Conservation (phyloP, 2,329 filamentous ascomycete genomes). For the Monosporascus sp. region DNA sequence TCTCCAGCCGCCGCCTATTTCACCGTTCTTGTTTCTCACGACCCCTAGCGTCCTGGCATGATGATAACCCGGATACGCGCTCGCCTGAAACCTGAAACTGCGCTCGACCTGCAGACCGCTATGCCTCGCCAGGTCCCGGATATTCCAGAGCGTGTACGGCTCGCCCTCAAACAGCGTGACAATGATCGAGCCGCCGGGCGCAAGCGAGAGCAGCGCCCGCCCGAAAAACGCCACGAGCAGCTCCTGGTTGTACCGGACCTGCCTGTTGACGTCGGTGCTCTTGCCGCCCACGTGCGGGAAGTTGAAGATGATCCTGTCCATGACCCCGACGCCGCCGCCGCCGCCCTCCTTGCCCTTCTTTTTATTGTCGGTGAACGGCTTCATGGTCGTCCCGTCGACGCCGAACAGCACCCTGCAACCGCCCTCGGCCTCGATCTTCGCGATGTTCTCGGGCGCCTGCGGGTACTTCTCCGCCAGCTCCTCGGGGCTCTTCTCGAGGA, state of each 20-base stretch:
- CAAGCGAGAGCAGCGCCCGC: conserved; percentile 46
- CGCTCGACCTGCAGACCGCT: conserved; percentile 63
- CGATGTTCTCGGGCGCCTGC: conserved; percentile 56
- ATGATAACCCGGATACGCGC: conserved; percentile 66
- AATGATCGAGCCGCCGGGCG: conserved; percentile 59
- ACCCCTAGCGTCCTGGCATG: conserved; percentile 71
- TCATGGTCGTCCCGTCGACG: conserved; percentile 65
- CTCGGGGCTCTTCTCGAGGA: conserved; percentile 53
- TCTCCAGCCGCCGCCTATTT: conserved; percentile 43
- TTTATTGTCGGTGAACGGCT: conserved; percentile 38
- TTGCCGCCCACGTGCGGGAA: conserved; percentile 95
- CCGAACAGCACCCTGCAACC: conserved; percentile 49
- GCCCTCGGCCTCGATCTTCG: conserved; percentile 41
- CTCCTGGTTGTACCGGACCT: conserved; percentile 87
- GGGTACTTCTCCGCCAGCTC: conserved; percentile 71
- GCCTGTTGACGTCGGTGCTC: conserved; percentile 87
- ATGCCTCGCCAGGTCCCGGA: conserved; percentile 80
- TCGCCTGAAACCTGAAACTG: conserved; percentile 65
- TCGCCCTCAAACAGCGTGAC: conserved; percentile 90
- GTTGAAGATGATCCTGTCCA: conserved; percentile 86
- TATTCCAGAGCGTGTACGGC: conserved; percentile 94
- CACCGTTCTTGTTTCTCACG: conserved; percentile 43
- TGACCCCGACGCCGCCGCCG: conserved; percentile 32
- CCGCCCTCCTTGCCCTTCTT: conserved; percentile 22
- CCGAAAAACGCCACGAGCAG: conserved; percentile 66